These are phyloP conservation scores for Myochromella boudieri DNA, from an alignment of 768 basidiomycete genomes.

Conservation along the genomic window DNA sequence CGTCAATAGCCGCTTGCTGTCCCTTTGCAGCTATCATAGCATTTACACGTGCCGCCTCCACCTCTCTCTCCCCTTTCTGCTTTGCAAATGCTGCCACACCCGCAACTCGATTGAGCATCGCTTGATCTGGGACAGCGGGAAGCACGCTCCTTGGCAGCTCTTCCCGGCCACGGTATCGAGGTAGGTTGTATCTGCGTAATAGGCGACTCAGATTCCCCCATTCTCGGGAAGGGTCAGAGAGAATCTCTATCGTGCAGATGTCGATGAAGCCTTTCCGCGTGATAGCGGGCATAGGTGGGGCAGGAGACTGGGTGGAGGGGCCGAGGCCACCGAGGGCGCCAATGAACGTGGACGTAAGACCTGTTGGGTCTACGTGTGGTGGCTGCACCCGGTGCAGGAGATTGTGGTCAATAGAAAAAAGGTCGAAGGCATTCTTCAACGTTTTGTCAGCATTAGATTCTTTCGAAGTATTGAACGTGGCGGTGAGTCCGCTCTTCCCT, in stretches of 20 bases:
- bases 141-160: conserved; percentile 11
- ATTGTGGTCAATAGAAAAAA: conserved; percentile 16
- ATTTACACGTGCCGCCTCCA: conserved; percentile 1
- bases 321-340: conserved; percentile 3
- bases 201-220: conserved; percentile 10
- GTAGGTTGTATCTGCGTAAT: conserved; percentile 12
- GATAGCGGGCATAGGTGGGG: conserved; percentile 14
- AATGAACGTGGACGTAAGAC: conserved; percentile 1
- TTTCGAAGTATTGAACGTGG: conserved; percentile 5
- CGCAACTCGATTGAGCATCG: conserved; percentile 11
- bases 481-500: conserved; percentile 12
- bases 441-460: conserved; percentile 12
- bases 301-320: not conserved
- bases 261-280: conserved; percentile 17
- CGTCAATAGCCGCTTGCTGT: conserved; percentile 2
- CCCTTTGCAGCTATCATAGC: conserved; percentile 3
- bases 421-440: conserved; percentile 12
- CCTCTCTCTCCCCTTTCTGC: conserved; percentile 9
- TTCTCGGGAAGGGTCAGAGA: conserved; percentile 7
- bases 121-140: conserved; percentile 8
- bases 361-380: conserved; percentile 12
- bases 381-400: conserved; percentile 11
- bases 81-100: conserved; percentile 2
- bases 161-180: conserved; percentile 14
- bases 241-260: conserved; percentile 9